Conservation (phyloP, 2,329 filamentous ascomycete genomes). For the Diplodia scrobiculata region DNA sequence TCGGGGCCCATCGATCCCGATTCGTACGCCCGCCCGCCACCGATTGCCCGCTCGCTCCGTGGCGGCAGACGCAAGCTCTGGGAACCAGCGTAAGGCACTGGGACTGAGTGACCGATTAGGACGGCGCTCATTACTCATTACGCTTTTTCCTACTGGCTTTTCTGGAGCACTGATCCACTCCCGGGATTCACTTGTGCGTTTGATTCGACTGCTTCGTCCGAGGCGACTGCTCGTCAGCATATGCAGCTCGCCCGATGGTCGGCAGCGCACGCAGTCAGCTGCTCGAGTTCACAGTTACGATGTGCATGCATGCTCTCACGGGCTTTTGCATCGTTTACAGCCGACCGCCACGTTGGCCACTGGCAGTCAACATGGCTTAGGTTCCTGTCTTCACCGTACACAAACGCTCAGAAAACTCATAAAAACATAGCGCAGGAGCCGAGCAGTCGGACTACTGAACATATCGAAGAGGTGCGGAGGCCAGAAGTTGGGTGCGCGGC, state of each 20-base stretch:
- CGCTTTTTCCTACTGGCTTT: slow-evolving; percentile 23
- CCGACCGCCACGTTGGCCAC: slow-evolving; percentile 12
- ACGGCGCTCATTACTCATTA: slow-evolving; percentile 1
- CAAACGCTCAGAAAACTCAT: slow-evolving; percentile 18
- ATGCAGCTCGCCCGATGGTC: slow-evolving; percentile 9
- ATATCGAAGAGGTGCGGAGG: background rate
- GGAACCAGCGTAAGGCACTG: slow-evolving; percentile 42
- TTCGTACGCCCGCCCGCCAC: slow-evolving; percentile 44
- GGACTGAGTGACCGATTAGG: slow-evolving; percentile 10
- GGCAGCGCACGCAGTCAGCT: slow-evolving; percentile 17
- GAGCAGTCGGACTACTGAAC: background rate
- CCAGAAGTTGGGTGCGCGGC: background rate
- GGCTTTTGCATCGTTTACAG: slow-evolving; percentile 19
- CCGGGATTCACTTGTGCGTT: slow-evolving; percentile 20
- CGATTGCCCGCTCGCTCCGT: slow-evolving; percentile 38
- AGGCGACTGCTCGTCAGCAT: slow-evolving; percentile 15
- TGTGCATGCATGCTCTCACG: slow-evolving; percentile 17
- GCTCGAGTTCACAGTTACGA: slow-evolving; percentile 22
- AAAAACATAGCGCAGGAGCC: slow-evolving; percentile 11
- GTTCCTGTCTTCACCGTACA: slow-evolving; percentile 21
- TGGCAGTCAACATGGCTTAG: background rate
- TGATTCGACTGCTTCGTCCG: slow-evolving; percentile 18
- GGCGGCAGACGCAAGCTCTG: slow-evolving; percentile 45
- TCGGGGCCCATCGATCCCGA: slow-evolving; percentile 45
- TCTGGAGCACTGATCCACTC: slow-evolving; percentile 19